Conservation (phyloP, 306 rosid species). For the Potentilla sterilis region DNA sequence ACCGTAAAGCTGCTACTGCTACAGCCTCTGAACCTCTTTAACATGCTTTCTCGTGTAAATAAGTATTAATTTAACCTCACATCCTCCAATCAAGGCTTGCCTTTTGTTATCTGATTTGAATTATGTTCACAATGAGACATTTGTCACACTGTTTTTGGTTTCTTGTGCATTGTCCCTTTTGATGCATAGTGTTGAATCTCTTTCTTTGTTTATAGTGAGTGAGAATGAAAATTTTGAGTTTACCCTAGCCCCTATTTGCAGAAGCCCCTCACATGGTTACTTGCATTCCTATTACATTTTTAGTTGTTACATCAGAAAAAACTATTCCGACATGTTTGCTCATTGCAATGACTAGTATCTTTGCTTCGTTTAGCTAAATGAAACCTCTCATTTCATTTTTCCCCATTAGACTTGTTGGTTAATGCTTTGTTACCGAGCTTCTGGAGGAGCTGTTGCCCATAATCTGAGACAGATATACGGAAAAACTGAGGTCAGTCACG, state of each 20-base stretch:
- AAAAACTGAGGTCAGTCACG: conserved; percentile 14
- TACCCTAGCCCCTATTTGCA: conserved; percentile 1
- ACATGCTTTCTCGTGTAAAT: conserved; percentile 30
- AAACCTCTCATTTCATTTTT: too few species aligned
- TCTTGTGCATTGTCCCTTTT: background rate
- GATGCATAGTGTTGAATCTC: background rate
- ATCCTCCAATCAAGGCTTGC: conserved; percentile 23
- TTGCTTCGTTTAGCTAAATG: background rate
- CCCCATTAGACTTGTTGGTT: too few species aligned
- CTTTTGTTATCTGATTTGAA: conserved; percentile 14
- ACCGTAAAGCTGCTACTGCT: conserved; percentile 29
- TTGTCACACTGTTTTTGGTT: conserved; percentile 1
- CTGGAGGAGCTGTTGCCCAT: conserved; percentile 31
- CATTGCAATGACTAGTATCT: background rate
- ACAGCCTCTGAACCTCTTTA: conserved; percentile 25
- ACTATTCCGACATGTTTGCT: background rate
- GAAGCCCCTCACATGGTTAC: conserved; percentile 17
- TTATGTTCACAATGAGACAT: background rate
- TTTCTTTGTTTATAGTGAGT: background rate
- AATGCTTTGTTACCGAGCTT: conserved; percentile 7
- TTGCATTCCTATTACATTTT: background rate
- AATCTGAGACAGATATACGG: conserved; percentile 4
- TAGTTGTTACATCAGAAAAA: background rate
- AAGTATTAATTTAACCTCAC: conserved; percentile 35
- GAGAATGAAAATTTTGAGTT: conserved; percentile 15